Percentiles rank a stretch among this genome's conserved stretches.
Conservation (phyloP, 441 rosid species). For the Jatropha multifida region DNA sequence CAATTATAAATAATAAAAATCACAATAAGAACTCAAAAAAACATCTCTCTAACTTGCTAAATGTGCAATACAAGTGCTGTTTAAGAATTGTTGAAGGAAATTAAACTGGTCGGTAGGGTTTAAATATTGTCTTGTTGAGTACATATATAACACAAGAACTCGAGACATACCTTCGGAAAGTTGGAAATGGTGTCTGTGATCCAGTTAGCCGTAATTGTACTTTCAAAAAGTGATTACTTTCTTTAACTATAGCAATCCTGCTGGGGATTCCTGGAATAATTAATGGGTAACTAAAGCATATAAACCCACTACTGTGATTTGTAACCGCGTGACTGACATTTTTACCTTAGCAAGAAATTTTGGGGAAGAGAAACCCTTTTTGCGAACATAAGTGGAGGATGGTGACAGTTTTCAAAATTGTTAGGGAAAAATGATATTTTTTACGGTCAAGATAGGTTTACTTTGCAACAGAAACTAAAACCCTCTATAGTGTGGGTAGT, state of each 20-base stretch:
- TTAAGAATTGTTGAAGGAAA: too few species aligned
- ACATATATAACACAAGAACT: too few species aligned
- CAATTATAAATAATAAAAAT: too few species aligned
- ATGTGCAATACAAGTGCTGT: too few species aligned
- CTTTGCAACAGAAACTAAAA: constrained; percentile 23
- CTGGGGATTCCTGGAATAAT: not conserved
- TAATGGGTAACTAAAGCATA: not conserved
- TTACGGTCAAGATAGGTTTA: not conserved
- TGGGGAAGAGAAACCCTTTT: constrained; percentile 15
- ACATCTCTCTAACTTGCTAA: too few species aligned
- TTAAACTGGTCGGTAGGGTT: too few species aligned
- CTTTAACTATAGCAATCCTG: not conserved
- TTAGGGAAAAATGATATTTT: constrained; percentile 12
- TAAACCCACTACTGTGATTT: too few species aligned
- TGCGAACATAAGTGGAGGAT: constrained; percentile 23
- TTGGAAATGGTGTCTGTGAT: too few species aligned
- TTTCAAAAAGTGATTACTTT: not conserved
- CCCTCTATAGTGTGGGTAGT: not conserved
- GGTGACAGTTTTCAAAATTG: constrained; percentile 35
- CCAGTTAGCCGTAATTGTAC: not conserved
- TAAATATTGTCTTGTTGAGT: too few species aligned
- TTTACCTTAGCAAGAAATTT: constrained; percentile 28
- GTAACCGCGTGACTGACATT: constrained; percentile 8
- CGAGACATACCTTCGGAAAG: too few species aligned
- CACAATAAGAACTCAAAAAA: too few species aligned